Conservation (phyloP, 23 red algal species). For the Gracilaria vermiculophylla region DNA sequence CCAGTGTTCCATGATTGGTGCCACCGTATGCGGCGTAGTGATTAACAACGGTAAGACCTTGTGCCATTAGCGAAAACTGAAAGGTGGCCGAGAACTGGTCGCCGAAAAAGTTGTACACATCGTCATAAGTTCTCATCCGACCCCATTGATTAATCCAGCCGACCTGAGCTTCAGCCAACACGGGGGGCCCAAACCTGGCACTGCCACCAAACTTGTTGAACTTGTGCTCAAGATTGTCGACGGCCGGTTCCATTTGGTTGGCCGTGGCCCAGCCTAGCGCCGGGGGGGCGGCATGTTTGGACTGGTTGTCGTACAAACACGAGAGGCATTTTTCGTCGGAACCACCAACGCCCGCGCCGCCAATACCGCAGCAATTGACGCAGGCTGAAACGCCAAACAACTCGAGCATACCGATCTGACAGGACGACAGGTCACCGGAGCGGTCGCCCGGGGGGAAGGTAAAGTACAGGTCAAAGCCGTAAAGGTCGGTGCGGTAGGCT, state of each 20-base stretch:
- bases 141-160: slow-evolving; percentile 98
- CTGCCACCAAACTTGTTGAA: slow-evolving; percentile 73
- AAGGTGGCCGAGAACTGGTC: slow-evolving; percentile 77
- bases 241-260: slow-evolving; percentile 45
- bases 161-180: slow-evolving; percentile 81
- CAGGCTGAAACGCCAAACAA: slow-evolving; percentile 56
- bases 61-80: slow-evolving; percentile 70
- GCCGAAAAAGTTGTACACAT: slow-evolving; percentile 91
- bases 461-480: slow-evolving; percentile 94
- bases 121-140: slow-evolving; percentile 86
- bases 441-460: slow-evolving; percentile 72
- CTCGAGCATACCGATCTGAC: slow-evolving; percentile 66
- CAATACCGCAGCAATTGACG: slow-evolving; percentile 74
- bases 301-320: slow-evolving; percentile 52
- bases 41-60: slow-evolving; percentile 80
- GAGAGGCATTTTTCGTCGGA: slow-evolving; percentile 45
- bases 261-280: slow-evolving; percentile 61
- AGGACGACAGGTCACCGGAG: slow-evolving; percentile 67
- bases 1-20: slow-evolving; percentile 86
- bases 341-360: slow-evolving; percentile 75
- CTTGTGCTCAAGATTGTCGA: slow-evolving; percentile 64
- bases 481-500: slow-evolving; percentile 81
- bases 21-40: slow-evolving; percentile 85
- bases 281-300: slow-evolving; percentile 50
- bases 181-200: slow-evolving; percentile 50